A percentile compares a stretch with the other conserved stretches of the same genome.
These are phyloP conservation scores for Puccinia triticina DNA, from an alignment of 1,284 basidiomycete genomes.

Conservation along the genomic window DNA sequence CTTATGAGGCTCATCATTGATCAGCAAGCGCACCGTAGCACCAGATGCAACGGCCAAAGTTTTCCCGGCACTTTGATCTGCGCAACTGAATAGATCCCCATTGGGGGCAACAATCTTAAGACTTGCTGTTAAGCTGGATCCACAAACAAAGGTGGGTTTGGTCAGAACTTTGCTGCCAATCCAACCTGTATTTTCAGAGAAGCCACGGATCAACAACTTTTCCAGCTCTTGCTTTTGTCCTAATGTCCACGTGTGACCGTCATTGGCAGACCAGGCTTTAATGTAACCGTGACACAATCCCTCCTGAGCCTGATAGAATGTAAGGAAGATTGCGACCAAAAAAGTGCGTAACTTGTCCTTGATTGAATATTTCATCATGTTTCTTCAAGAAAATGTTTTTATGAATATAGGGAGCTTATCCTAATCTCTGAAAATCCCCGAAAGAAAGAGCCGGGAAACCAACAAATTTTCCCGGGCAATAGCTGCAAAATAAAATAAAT, in stretches of 20 bases:
- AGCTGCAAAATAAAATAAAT: too few species aligned
- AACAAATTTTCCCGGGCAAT: too few species aligned
- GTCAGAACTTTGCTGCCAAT: conserved; percentile 45
- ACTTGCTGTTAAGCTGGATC: conserved; percentile 35
- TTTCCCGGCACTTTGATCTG: conserved; percentile 46
- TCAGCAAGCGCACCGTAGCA: conserved; percentile 28
- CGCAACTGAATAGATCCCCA: conserved; percentile 41
- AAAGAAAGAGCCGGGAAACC: not conserved
- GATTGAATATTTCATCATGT: not conserved
- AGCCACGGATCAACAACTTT: conserved; percentile 17
- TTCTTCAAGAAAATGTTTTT: not conserved
- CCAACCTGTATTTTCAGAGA: conserved; percentile 49
- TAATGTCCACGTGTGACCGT: conserved; percentile 18
- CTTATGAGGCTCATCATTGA: conserved; percentile 34
- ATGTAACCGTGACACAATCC: conserved; percentile 6
- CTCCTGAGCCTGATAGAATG: not conserved
- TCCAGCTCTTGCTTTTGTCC: conserved; percentile 16
- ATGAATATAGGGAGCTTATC: too few species aligned
- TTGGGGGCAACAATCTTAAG: conserved; percentile 30
- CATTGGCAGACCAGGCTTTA: conserved; percentile 32
- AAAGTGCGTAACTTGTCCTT: not conserved
- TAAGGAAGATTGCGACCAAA: not conserved
- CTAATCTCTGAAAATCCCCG: too few species aligned
- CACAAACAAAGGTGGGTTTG: conserved; percentile 39
- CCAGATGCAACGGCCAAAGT: conserved; percentile 45